Evolutionary conservation across 345 rosid species (phyloP), one percentile per base, ranked within the genome.

Genomic region (Viola odorata): DNA sequence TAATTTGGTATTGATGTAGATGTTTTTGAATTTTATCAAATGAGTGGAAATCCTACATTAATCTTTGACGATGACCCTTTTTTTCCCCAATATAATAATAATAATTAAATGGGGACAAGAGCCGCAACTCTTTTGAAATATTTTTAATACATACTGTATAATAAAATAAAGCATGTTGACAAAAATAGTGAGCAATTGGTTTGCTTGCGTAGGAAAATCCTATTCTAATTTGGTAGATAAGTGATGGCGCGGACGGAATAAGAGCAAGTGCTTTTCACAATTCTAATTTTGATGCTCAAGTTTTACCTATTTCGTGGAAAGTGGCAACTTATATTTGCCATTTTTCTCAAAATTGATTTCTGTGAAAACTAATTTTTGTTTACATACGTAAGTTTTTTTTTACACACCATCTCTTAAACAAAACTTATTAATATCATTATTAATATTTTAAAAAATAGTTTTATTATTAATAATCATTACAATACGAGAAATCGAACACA

Each of bases 1-100:
- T 54, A 72, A 68, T 77, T 77, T 56, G 84, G 82, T 79, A 58
- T 55, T 38, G 80, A 79, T 37, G 79, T 60, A 65, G 82, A 82
- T 68, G 70, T 57, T 69, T 63, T 54, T 36, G 7, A 11, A 16
- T 23, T 23, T 23, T 40, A 38, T n/a, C 11, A 37, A 52, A 42
- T 11, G 11, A 69, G 77, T 82, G 83, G 78, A 42, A 42, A 57
- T 78, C 79, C 63, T 55, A n/a, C n/a, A n/a, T n/a, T n/a, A n/a
- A n/a, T n/a, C 6, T 65, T 62, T 52, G 63, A 55, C 37, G 15
- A 9, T n/a, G 54, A 58, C 72, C 16, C 53, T 49, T 12, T 8
- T 16, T 7, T n/a, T n/a, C n/a, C 40, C 57, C 16, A n/a, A 41
- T 38, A n/a, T 12, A n/a, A 17, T 37, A 17, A 44, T 40, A 50